A percentile compares a stretch with the other conserved stretches of the same genome.
These are phyloP conservation scores for Thelonectria blattea DNA, from an alignment of 2,329 filamentous ascomycete genomes.

Conservation along the genomic window DNA sequence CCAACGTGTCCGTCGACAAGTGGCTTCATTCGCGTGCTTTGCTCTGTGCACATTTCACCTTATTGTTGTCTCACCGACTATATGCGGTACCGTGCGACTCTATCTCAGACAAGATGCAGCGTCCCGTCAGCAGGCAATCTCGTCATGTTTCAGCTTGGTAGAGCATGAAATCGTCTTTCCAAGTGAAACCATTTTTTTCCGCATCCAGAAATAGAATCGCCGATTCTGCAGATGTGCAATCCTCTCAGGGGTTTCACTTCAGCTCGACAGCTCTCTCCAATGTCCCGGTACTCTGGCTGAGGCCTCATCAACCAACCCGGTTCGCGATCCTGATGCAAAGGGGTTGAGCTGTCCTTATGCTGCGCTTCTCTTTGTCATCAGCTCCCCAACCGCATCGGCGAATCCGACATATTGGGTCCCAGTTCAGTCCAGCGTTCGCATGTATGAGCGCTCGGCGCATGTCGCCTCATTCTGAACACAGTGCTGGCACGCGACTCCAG, in stretches of 20 bases:
- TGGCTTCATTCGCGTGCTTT: constrained; percentile 2
- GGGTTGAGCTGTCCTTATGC: constrained; percentile 1
- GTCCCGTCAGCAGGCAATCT: constrained; percentile 8
- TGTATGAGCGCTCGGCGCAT: too few relatives aligned
- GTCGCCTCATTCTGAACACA: too few relatives aligned
- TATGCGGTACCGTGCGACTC: background rate
- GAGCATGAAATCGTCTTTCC: constrained; percentile 4
- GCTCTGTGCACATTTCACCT: background rate
- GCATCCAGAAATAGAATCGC: constrained; percentile 13
- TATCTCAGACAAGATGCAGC: constrained; percentile 14
- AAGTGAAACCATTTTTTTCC: constrained; percentile 5
- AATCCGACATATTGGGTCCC: too few relatives aligned
- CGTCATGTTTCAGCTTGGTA: constrained; percentile 8
- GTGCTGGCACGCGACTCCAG: too few relatives aligned
- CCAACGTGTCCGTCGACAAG: constrained; percentile 7
- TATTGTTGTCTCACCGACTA: constrained; percentile 1
- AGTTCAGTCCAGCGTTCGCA: too few relatives aligned
- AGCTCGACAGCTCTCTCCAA: background rate
- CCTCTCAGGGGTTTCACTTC: constrained; percentile 4
- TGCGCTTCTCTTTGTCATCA: background rate
- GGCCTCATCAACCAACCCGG: background rate
- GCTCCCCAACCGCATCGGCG: too few relatives aligned
- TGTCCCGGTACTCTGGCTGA: background rate
- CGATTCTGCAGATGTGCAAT: too few relatives aligned
- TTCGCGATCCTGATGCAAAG: too few relatives aligned